Conservation (phyloP, 2,329 filamentous ascomycete species). For the Orbilia brochopaga region DNA sequence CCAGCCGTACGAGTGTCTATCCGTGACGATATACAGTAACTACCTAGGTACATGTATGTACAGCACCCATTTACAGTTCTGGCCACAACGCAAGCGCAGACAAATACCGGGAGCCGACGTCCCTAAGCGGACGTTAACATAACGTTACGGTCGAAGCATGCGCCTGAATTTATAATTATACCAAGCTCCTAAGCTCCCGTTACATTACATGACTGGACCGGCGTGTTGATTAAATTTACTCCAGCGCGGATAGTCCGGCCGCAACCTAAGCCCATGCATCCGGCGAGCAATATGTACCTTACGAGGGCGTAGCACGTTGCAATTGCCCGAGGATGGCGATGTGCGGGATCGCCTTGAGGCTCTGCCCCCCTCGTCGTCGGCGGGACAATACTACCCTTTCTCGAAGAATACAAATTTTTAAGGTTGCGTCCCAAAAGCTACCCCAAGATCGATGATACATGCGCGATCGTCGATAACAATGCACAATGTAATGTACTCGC, state of each 20-base stretch:
- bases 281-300: too few species aligned
- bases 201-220: not conserved
- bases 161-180: slow-evolving; percentile 7
- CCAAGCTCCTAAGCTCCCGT: not conserved
- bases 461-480: too few species aligned
- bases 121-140: too few species aligned
- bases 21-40: too few species aligned
- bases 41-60: not conserved
- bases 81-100: not conserved
- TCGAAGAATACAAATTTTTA: slow-evolving; percentile 17
- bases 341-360: slow-evolving; percentile 36
- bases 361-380: slow-evolving; percentile 39
- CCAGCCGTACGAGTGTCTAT: not conserved
- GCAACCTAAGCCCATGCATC: slow-evolving; percentile 22
- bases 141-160: not conserved
- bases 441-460: not conserved
- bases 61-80: not conserved
- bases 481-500: too few species aligned
- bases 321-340: slow-evolving; percentile 15
- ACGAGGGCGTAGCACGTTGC: not conserved
- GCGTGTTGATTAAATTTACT: slow-evolving; percentile 12
- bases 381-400: slow-evolving; percentile 47
- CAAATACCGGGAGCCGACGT: not conserved
- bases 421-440: slow-evolving; percentile 11
- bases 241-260: slow-evolving; percentile 43